A percentile compares a stretch with the other conserved stretches of the same genome.
Conservation (phyloP, 352 stramenopile species). For the Phytophthora citrophthora region DNA sequence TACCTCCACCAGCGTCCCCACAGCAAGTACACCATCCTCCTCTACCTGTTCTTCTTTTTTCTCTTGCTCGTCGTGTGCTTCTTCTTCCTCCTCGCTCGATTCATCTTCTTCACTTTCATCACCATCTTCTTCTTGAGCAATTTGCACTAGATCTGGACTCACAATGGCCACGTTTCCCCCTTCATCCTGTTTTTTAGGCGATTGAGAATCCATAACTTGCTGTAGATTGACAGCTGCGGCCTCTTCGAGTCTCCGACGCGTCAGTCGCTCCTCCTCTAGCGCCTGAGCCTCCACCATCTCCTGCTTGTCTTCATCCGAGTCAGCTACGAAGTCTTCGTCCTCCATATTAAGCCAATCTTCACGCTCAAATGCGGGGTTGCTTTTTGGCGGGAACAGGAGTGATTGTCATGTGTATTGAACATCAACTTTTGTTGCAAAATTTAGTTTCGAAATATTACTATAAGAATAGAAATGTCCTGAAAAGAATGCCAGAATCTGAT, state of each 20-base stretch:
- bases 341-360: conserved; percentile 42
- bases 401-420: conserved; percentile 9
- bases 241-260: conserved; percentile 2
- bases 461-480: background rate
- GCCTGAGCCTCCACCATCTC: conserved; percentile 23
- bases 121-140: background rate
- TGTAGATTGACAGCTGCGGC: background rate
- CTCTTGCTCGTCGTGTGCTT: background rate
- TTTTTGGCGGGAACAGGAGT: conserved; percentile 19
- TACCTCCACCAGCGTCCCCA: conserved; percentile 63
- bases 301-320: conserved; percentile 57
- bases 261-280: conserved; percentile 9
- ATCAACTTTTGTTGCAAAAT: too few species aligned
- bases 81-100: background rate
- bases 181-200: background rate
- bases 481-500: background rate
- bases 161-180: background rate
- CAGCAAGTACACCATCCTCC: conserved; percentile 30
- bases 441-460: background rate
- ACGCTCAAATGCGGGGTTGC: background rate
- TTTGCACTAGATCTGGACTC: conserved; percentile 1
- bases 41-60: background rate
- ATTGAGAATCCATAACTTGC: background rate
- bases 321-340: conserved; percentile 55
- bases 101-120: conserved; percentile 3